Evolutionary conservation across 2,329 filamentous ascomycete species (phyloP), one percentile per base, ranked within the genome.

Genomic region (Colletotrichum ledebouriae): DNA sequence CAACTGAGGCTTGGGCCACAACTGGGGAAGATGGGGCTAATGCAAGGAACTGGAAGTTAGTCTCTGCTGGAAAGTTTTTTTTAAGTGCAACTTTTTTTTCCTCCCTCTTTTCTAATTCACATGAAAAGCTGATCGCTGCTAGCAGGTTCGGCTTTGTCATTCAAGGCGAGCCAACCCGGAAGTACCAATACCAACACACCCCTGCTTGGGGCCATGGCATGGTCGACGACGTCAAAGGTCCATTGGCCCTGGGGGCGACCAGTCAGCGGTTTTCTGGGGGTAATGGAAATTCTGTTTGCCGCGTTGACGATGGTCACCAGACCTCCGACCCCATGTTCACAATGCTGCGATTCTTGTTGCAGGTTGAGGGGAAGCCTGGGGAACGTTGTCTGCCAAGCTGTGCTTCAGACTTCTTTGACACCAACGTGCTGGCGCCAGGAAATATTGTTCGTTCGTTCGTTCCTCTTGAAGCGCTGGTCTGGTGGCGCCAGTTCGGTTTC

Each of bases 261-360:
- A 69, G 12, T 69, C 67, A 69, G 33, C 44, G 39, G 33, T 69
- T 69, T 69, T 44, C 57, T 69, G 67, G 67, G 67, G 67, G 67
- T 69, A 69, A 69, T 69, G 63, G 62, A 65, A 69, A 69, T 53
- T 11, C 12, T 53, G 57, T 39, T 53, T 58, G 63, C 63, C 57
- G 44, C 63, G 41, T 60, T 39, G 57, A 22, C 29, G 34, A 66
- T 41, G 55, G 66, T 69, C 66, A 69, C 34, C 66, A 20, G 66
- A 69, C 66, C 62, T 55, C 29, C 25, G 6, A 29, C 47, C 55
- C 55, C 66, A 55, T 55, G 49, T 33, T 47, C 20, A 37, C 17
- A 61, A 68, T 59, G 61, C 55, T 61, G 42, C 61, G 55, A 65
- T 39, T 11, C 61, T 53, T 50, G 55, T 59, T 64, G 52, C 46